Evolutionary conservation across 1,284 basidiomycete species (phyloP).

Genomic region (Apiotrichum laibachii): DNA sequence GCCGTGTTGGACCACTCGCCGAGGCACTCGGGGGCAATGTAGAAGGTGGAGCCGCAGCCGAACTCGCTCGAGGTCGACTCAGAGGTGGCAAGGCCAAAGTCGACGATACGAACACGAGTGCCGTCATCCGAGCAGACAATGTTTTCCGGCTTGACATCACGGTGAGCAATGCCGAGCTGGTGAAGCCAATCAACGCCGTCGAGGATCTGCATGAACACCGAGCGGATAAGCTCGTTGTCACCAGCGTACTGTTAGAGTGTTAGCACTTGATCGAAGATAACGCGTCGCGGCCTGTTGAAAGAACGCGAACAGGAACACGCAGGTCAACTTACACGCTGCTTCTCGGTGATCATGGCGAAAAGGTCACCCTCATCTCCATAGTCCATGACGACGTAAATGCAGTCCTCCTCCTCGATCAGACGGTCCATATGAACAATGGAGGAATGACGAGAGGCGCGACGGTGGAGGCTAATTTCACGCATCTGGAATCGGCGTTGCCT

Average conservation of each 20-base stretch:
- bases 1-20: slow-evolving; percentile 60
- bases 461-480: slow-evolving; percentile 63
- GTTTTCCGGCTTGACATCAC: slow-evolving; percentile 98
- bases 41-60: slow-evolving; percentile 60
- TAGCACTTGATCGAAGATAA: slow-evolving; percentile 3
- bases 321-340: slow-evolving; percentile 49
- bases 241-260: slow-evolving; percentile 61
- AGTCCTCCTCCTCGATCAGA: slow-evolving; percentile 68
- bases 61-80: slow-evolving; percentile 86
- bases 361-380: slow-evolving; percentile 84
- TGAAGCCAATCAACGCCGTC: slow-evolving; percentile 86
- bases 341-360: slow-evolving; percentile 70
- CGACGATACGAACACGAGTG: slow-evolving; percentile 80
- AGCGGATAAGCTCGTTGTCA: slow-evolving; percentile 76
- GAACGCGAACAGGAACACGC: background rate
- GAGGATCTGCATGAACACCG: slow-evolving; percentile 86
- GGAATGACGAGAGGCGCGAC: slow-evolving; percentile 63
- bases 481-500: slow-evolving; percentile 79
- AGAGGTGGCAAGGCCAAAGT: slow-evolving; percentile 94
- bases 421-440: slow-evolving; percentile 86
- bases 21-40: slow-evolving; percentile 74
- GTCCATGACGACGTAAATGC: slow-evolving; percentile 62
- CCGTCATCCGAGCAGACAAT: slow-evolving; percentile 79
- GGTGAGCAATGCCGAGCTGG: slow-evolving; percentile 75
- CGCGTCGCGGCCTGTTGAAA: background rate